These are phyloP conservation scores for Diaporthe vaccinii DNA, from an alignment of 2,329 filamentous ascomycete genomes.

Conservation along the genomic window DNA sequence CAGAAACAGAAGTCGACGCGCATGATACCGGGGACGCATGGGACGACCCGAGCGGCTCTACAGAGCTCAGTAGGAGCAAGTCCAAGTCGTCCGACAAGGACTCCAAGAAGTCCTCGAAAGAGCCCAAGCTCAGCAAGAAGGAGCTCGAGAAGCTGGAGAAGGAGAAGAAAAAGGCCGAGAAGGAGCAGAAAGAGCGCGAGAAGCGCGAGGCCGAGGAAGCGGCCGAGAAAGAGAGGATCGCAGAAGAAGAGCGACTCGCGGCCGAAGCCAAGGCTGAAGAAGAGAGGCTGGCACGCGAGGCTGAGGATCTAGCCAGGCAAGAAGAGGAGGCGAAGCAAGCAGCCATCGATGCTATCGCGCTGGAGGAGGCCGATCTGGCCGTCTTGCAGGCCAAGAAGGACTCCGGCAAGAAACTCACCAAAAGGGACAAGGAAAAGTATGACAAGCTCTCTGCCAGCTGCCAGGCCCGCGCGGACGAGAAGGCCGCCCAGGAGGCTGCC, in stretches of 20 bases:
- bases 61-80: conserved; percentile 47
- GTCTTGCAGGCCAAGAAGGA: conserved; percentile 40
- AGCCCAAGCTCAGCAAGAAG: conserved; percentile 62
- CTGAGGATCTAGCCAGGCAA: conserved; percentile 36
- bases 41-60: conserved; percentile 50
- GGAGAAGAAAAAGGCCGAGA: conserved; percentile 46
- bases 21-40: conserved; percentile 48
- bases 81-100: conserved; percentile 57
- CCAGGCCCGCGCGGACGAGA: conserved; percentile 41
- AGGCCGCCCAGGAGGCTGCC: conserved; percentile 41
- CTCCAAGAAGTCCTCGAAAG: conserved; percentile 49
- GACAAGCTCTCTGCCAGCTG: conserved; percentile 39
- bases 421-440: conserved; percentile 37
- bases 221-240: conserved; percentile 34
- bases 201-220: conserved; percentile 41
- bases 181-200: conserved; percentile 44
- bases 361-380: conserved; percentile 40
- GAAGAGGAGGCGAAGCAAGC: conserved; percentile 40
- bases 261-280: conserved; percentile 40
- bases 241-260: conserved; percentile 41
- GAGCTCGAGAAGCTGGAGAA: conserved; percentile 52
- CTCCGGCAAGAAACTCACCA: conserved; percentile 35
- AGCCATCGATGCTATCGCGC: conserved; percentile 37
- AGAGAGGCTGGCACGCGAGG: conserved; percentile 38
- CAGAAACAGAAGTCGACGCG: conserved; percentile 56